Conservation (phyloP, 495 filamentous ascomycete genomes). For the Xanthoparmelia taractica region DNA sequence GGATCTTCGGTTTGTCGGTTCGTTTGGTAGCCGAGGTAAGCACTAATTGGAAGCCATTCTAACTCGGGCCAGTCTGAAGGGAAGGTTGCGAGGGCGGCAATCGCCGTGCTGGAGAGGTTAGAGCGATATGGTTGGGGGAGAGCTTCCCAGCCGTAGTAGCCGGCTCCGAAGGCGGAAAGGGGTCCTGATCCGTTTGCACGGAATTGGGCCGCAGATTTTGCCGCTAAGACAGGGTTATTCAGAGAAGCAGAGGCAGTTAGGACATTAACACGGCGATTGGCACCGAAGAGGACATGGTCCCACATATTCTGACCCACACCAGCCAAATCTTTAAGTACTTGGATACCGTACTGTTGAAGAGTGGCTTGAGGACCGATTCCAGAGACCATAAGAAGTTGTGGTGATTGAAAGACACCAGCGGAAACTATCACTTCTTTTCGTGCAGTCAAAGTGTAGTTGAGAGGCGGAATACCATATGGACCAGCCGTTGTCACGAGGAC, state of each 20-base stretch:
- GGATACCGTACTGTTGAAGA: conserved; percentile 33
- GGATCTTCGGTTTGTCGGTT: conserved; percentile 19
- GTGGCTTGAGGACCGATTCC: conserved; percentile 38
- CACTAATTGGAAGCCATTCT: conserved; percentile 34
- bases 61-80: conserved; percentile 46
- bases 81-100: conserved; percentile 26
- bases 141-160: conserved; percentile 35
- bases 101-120: conserved; percentile 17
- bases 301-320: conserved; percentile 43
- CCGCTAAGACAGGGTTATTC: conserved; percentile 15
- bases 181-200: conserved; percentile 21
- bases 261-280: conserved; percentile 36
- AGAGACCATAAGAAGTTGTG: conserved; percentile 47
- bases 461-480: conserved; percentile 12
- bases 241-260: conserved; percentile 24
- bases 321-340: conserved; percentile 34
- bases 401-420: conserved; percentile 42
- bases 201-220: conserved; percentile 16
- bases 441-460: conserved; percentile 20
- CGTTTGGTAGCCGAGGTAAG: conserved; percentile 23
- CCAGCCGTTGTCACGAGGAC: conserved; percentile 33
- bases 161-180: conserved; percentile 22
- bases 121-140: conserved; percentile 27
- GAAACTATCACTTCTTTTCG: conserved; percentile 42
- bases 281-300: conserved; percentile 33